These are phyloP conservation scores for Saitozyma sp. DNA, from an alignment of 768 basidiomycete genomes.

Conservation along the genomic window DNA sequence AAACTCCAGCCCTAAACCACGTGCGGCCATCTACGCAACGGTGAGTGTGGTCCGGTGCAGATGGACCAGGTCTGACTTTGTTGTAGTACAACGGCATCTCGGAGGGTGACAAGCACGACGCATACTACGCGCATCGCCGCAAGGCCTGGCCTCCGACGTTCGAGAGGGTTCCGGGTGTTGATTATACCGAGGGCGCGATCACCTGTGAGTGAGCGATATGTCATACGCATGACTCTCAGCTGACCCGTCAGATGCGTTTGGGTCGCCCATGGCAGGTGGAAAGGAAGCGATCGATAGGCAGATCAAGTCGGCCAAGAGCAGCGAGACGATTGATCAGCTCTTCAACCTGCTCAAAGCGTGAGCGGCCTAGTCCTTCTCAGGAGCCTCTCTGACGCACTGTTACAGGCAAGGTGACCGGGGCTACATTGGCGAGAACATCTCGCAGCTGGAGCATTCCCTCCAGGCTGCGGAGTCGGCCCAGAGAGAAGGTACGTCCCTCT, in stretches of 20 bases:
- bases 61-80: not conserved
- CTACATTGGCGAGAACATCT: conserved; percentile 21
- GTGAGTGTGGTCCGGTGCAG: not conserved
- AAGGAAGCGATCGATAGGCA: conserved; percentile 15
- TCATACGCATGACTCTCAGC: not conserved
- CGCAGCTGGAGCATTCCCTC: conserved; percentile 17
- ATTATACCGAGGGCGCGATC: conserved; percentile 17
- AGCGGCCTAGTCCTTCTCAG: not conserved
- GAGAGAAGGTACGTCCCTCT: no score
- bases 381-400: not conserved
- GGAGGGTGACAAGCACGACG: conserved; percentile 18
- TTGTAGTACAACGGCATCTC: conserved; percentile 11
- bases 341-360: conserved; percentile 9
- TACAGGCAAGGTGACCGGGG: conserved; percentile 15
- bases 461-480: conserved; percentile 11
- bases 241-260: not conserved
- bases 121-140: conserved; percentile 14
- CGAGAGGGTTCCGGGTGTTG: conserved; percentile 14
- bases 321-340: conserved; percentile 3
- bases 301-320: not conserved
- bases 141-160: conserved; percentile 17
- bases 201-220: conserved; percentile 3
- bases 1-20: conserved; percentile 20
- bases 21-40: conserved; percentile 32
- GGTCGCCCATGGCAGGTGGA: conserved; percentile 14